These are phyloP conservation scores for Albizia julibrissin DNA, from an alignment of 306 rosid species.

Conservation along the genomic window DNA sequence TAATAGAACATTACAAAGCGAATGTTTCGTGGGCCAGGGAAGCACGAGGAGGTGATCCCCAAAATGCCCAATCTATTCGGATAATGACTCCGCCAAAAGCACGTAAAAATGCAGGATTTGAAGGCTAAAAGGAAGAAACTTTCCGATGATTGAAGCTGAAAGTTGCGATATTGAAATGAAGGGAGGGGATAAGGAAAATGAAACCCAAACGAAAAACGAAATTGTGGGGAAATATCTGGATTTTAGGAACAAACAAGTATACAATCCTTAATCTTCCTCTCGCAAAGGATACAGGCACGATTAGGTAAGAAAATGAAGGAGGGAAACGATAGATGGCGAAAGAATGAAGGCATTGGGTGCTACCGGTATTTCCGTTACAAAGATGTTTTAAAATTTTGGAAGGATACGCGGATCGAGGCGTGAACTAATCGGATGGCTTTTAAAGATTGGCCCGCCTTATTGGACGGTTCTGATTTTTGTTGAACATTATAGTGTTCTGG, in stretches of 20 bases:
- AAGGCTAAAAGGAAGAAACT: conserved; percentile 12
- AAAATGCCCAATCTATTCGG: conserved; percentile 11
- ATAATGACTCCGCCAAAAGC: not conserved
- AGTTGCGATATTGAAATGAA: not conserved
- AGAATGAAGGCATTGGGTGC: not conserved
- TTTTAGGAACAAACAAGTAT: not conserved
- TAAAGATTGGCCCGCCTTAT: not conserved
- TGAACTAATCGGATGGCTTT: conserved; percentile 22
- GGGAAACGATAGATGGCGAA: conserved; percentile 2
- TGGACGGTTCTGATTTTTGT: conserved; percentile 33
- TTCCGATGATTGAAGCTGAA: conserved; percentile 15
- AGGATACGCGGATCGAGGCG: conserved; percentile 36
- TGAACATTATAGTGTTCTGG: not conserved
- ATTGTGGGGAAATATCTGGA: not conserved
- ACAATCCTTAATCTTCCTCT: not conserved
- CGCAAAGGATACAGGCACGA: not conserved
- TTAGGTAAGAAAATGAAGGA: conserved; percentile 19
- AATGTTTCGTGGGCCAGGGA: conserved; percentile 18
- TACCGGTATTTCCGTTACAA: conserved; percentile 56
- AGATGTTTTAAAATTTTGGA: conserved; percentile 12
- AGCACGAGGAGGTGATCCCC: conserved; percentile 3
- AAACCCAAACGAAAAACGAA: not conserved
- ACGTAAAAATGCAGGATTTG: not conserved
- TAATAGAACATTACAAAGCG: not conserved
- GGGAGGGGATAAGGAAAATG: not conserved